Evolutionary conservation across 257 asterid genomes (phyloP).

Genomic region (Scutellaria minor): DNA sequence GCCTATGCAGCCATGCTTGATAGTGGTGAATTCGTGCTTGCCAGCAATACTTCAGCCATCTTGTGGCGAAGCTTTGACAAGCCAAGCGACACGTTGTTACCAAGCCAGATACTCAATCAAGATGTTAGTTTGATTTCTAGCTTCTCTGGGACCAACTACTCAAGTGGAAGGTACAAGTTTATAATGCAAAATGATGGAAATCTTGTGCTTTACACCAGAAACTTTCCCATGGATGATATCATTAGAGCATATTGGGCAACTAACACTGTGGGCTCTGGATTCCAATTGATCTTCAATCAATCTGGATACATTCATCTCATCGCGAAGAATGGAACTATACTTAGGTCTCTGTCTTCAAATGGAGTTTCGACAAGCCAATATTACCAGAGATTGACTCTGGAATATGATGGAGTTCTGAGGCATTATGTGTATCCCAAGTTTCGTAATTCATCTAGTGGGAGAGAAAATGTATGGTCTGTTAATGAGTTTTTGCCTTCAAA

Average conservation of each 20-base stretch:
- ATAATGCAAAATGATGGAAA: slow-evolving; percentile 34
- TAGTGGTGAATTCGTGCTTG: slow-evolving; percentile 42
- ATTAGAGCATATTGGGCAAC: slow-evolving; percentile 24
- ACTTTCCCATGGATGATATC: slow-evolving; percentile 25
- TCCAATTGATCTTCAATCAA: no score
- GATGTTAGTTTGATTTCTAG: slow-evolving; percentile 16
- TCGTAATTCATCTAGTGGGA: slow-evolving; percentile 8
- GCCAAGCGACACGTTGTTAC: slow-evolving; percentile 45
- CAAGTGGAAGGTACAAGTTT: slow-evolving; percentile 35
- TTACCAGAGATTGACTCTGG: slow-evolving; percentile 38
- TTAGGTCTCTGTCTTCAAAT: not conserved
- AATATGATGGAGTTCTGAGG: slow-evolving; percentile 43
- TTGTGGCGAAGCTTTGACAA: slow-evolving; percentile 42
- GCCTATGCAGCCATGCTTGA: slow-evolving; percentile 44
- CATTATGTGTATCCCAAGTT: slow-evolving; percentile 35
- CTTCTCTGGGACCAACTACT: slow-evolving; percentile 26
- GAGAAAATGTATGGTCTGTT: slow-evolving; percentile 38
- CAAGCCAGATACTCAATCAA: slow-evolving; percentile 24
- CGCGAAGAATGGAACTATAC: slow-evolving; percentile 22
- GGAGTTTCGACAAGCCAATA: not conserved
- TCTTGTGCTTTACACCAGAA: slow-evolving; percentile 37
- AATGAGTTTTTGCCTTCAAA: slow-evolving; percentile 38
- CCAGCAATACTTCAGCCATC: not conserved
- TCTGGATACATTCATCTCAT: not conserved
- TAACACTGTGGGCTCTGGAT: not conserved